Evolutionary conservation across 2,329 filamentous ascomycete genomes (phyloP).

Genomic region (Apiospora aurea): DNA sequence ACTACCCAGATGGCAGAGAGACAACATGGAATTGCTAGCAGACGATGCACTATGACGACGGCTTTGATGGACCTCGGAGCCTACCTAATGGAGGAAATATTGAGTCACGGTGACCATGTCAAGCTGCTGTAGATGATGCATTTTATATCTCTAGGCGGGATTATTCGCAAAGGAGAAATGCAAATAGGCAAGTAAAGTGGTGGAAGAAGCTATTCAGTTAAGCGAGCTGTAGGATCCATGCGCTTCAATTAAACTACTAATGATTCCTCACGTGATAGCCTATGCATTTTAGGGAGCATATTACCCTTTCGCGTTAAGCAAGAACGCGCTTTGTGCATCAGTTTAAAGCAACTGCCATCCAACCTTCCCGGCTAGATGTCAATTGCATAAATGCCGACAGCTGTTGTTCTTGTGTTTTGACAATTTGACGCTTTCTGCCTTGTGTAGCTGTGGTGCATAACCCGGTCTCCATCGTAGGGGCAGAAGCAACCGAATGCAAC

Average conservation of each 20-base stretch:
- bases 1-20: neutral
- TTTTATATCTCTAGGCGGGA: neutral
- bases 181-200: neutral
- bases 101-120: neutral
- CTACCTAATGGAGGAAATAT: neutral
- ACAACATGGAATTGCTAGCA: neutral
- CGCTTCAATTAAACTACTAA: neutral
- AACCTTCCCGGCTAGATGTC: neutral
- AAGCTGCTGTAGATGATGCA: neutral
- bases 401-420: neutral
- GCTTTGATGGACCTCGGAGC: too few species aligned
- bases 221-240: neutral
- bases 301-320: neutral
- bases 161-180: neutral
- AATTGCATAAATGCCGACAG: neutral
- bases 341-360: neutral
- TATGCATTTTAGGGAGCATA: neutral
- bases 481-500: neutral
- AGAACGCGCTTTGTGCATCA: conserved; percentile 17
- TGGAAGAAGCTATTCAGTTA: neutral
- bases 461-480: neutral
- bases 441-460: neutral
- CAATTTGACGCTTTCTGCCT: neutral
- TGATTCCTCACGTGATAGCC: neutral
- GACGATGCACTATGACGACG: neutral